Evolutionary conservation across 495 filamentous ascomycete species (phyloP).

Genomic region (Podospora fimiseda): DNA sequence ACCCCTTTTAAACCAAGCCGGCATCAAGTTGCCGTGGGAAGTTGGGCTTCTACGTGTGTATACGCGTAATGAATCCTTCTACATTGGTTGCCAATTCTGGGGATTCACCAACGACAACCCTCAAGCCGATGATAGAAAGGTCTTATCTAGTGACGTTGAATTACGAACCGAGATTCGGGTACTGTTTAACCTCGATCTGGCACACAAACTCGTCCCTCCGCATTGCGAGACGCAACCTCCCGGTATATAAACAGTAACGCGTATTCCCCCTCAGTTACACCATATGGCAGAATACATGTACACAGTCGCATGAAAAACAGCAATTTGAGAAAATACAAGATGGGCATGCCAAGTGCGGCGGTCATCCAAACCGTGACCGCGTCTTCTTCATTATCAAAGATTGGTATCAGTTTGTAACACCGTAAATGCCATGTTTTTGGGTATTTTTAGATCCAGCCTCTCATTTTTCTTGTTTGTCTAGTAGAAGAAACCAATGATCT

Average conservation of each 20-base stretch:
- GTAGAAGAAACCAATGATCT: conserved; percentile 97
- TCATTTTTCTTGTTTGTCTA: conserved; percentile 37
- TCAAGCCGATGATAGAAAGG: no score
- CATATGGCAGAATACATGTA: no score
- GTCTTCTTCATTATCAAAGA: conserved; percentile 7
- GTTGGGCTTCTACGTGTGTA: no score
- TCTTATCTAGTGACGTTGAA: no score
- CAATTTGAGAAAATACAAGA: not conserved
- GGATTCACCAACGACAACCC: not conserved
- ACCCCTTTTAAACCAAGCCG: no score
- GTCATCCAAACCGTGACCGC: conserved; percentile 4
- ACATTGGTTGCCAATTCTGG: no score
- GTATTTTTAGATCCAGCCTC: conserved; percentile 10
- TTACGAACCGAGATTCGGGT: not conserved
- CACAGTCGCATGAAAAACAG: no score
- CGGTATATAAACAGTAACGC: no score
- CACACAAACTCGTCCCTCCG: not conserved
- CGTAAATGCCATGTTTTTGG: conserved; percentile 9
- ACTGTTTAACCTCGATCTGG: not conserved
- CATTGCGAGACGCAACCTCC: no score
- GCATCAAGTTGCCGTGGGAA: no score
- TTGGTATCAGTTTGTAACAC: conserved; percentile 16
- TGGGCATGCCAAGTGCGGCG: not conserved
- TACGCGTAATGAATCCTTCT: no score
- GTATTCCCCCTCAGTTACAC: no score